Conservation (phyloP, 1,284 basidiomycete genomes). For the Ganoderma sp. region DNA sequence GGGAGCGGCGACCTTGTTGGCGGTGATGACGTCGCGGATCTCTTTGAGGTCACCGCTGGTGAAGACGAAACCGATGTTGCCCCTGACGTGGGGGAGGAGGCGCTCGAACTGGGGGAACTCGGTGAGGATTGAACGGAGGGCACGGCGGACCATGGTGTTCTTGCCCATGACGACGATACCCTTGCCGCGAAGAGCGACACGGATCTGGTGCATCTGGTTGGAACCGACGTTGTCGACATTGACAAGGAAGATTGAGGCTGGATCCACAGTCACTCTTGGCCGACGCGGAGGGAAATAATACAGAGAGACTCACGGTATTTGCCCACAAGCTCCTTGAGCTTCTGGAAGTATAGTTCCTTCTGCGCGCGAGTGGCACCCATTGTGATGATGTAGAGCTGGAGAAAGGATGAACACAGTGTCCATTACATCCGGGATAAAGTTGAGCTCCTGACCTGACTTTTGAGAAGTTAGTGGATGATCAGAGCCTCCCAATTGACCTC, state of each 20-base stretch:
- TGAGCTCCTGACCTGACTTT: slow-evolving; percentile 34
- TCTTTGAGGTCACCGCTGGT: slow-evolving; percentile 94
- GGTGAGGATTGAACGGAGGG: slow-evolving; percentile 87
- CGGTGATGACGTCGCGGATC: slow-evolving; percentile 87
- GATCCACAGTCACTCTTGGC: slow-evolving; percentile 8
- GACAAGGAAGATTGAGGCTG: slow-evolving; percentile 98
- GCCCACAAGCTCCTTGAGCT: slow-evolving; percentile 92
- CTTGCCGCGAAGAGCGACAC: slow-evolving; percentile 94
- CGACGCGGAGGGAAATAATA: not conserved
- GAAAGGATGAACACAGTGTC: not conserved
- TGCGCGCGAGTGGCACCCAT: slow-evolving; percentile 94
- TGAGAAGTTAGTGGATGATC: slow-evolving; percentile 29
- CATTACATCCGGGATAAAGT: not conserved
- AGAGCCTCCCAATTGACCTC: slow-evolving; percentile 91
- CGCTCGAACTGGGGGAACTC: slow-evolving; percentile 96
- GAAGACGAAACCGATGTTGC: slow-evolving; percentile 99
- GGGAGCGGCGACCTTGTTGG: slow-evolving; percentile 98
- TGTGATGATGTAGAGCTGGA: slow-evolving; percentile 45
- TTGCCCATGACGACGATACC: slow-evolving; percentile 99
- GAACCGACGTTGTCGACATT: slow-evolving; percentile 99
- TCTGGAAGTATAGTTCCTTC: slow-evolving; percentile 93
- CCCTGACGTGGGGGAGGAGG: slow-evolving; percentile 93
- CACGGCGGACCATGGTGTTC: slow-evolving; percentile 99
- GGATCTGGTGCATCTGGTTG: slow-evolving; percentile 99
- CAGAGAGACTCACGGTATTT: slow-evolving; percentile 76